A percentile compares a stretch with the other conserved stretches of the same genome.
Conservation (phyloP, 1,284 basidiomycete species). For the Cryptococcus wingfieldii region DNA sequence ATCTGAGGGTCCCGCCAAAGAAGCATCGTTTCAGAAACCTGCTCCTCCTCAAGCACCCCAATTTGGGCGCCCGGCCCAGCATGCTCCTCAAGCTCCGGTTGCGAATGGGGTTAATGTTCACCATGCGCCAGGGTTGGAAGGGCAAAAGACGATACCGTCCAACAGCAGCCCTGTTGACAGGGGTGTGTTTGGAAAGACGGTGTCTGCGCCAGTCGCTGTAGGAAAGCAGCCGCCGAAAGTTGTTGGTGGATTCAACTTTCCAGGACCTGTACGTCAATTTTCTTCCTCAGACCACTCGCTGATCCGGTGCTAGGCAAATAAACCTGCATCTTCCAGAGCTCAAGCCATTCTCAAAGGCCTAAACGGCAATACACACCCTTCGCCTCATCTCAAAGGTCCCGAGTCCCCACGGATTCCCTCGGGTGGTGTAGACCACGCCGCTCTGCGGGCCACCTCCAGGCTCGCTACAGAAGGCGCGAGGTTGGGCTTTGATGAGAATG, state of each 20-base stretch:
- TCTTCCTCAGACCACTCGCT: too few relatives aligned
- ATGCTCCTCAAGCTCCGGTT: too few relatives aligned
- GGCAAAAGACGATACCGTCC: too few relatives aligned
- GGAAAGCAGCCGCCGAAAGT: too few relatives aligned
- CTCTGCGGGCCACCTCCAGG: slow-evolving; percentile 19
- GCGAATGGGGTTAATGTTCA: too few relatives aligned
- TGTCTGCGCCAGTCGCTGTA: too few relatives aligned
- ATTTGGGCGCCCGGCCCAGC: too few relatives aligned
- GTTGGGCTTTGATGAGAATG: slow-evolving; percentile 16
- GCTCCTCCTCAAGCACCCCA: neutral
- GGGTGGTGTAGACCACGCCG: slow-evolving; percentile 30
- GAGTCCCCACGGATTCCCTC: slow-evolving; percentile 32
- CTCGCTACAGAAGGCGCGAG: slow-evolving; percentile 12
- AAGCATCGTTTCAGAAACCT: neutral
- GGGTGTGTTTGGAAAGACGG: too few relatives aligned
- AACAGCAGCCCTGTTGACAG: too few relatives aligned
- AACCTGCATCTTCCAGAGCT: neutral
- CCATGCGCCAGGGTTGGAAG: too few relatives aligned
- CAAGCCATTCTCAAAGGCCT: neutral
- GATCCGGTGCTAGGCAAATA: neutral
- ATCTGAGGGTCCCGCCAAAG: neutral
- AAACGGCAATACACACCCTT: neutral
- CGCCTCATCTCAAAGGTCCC: slow-evolving; percentile 8
- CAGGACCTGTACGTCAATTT: neutral
- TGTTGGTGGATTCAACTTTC: slow-evolving; percentile 8